Conservation (phyloP, 495 filamentous ascomycete species). For the Xylaria flabelliformis region DNA sequence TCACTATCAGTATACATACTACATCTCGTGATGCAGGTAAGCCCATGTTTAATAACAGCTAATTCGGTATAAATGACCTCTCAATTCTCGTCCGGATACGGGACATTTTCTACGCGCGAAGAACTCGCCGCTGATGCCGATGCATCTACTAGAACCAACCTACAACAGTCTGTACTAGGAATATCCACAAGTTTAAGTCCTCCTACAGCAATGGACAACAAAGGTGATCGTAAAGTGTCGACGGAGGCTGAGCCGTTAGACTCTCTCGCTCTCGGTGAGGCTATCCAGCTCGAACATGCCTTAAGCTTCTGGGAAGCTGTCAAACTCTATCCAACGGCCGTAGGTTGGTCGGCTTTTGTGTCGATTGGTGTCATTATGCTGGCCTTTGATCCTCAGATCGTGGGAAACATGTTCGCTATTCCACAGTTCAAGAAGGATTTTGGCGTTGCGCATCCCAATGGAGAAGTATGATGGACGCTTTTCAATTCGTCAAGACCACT, state of each 20-base stretch:
- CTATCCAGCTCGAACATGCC: conserved; percentile 43
- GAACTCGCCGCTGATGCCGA: not conserved
- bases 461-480: conserved; percentile 35
- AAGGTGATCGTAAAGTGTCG: conserved; percentile 23
- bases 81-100: conserved; percentile 17
- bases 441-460: conserved; percentile 43
- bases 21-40: not conserved
- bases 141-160: not conserved
- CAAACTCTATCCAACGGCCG: conserved; percentile 49
- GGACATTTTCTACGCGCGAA: conserved; percentile 21
- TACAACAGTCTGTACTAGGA: not conserved
- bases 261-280: conserved; percentile 39
- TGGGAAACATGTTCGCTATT: conserved; percentile 54
- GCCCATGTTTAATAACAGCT: conserved; percentile 3
- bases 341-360: conserved; percentile 50
- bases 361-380: conserved; percentile 55
- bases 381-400: conserved; percentile 52
- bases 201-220: conserved; percentile 26
- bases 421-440: conserved; percentile 54
- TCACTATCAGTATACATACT: not conserved
- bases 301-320: conserved; percentile 44
- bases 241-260: conserved; percentile 30
- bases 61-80: conserved; percentile 25
- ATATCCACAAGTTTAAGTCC: not conserved
- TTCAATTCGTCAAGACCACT: not conserved